Percentiles rank a stretch among this genome's conserved stretches.
Conservation (phyloP, 352 stramenopile species). For the Phytophthora fragariae region DNA sequence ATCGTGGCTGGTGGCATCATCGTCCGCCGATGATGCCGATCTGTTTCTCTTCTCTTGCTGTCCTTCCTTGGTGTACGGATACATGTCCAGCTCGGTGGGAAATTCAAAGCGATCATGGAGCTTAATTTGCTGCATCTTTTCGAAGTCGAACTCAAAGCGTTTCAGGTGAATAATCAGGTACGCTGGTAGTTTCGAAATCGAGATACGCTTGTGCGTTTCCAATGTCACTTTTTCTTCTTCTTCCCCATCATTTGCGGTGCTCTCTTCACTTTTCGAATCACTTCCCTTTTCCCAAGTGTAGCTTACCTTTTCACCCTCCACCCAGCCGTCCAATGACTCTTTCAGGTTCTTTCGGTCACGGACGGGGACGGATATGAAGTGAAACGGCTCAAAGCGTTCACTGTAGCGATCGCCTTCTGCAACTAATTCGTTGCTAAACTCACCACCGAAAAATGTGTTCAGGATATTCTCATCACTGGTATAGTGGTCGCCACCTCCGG, state of each 20-base stretch:
- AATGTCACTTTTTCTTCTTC: constrained; percentile 80
- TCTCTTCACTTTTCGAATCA: constrained; percentile 27
- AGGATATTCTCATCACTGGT: constrained; percentile 82
- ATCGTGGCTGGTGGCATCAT: constrained; percentile 29
- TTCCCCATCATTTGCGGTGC: constrained; percentile 35
- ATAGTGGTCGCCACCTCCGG: constrained; percentile 34
- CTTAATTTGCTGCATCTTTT: constrained; percentile 94
- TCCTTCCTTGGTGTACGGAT: constrained; percentile 89
- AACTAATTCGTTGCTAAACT: constrained; percentile 94
- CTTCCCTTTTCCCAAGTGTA: constrained; percentile 88
- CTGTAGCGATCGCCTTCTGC: constrained; percentile 89
- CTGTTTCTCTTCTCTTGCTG: constrained; percentile 69
- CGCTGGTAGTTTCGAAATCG: constrained; percentile 87
- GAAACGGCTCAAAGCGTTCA: constrained; percentile 91
- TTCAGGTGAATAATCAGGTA: constrained; percentile 96
- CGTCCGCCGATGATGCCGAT: constrained; percentile 31
- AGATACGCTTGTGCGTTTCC: constrained; percentile 92
- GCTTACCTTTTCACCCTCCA: constrained; percentile 90
- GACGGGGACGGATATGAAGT: constrained; percentile 91
- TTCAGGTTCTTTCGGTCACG: constrained; percentile 88
- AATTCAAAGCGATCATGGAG: constrained; percentile 96
- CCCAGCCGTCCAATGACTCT: constrained; percentile 88
- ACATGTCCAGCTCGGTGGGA: constrained; percentile 90
- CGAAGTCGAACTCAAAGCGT: constrained; percentile 96
- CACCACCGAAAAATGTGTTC: constrained; percentile 88